These are phyloP conservation scores for Pichia kluyveri DNA, from an alignment of 805 yeast species.

Conservation along the genomic window DNA sequence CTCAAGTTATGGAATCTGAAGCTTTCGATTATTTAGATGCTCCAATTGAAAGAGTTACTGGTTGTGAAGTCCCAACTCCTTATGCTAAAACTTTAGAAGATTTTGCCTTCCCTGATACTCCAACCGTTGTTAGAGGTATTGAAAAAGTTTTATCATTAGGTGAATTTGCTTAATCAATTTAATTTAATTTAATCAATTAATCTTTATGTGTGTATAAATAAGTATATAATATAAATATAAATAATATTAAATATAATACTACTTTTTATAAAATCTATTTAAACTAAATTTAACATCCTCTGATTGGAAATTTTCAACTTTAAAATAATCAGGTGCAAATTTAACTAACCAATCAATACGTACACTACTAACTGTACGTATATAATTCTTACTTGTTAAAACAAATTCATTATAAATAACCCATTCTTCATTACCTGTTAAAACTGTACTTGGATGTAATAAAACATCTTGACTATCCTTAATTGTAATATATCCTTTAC, in stretches of 20 bases:
- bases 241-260: slow-evolving; percentile 4
- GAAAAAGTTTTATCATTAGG: slow-evolving; percentile 66
- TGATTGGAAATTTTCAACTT: slow-evolving; percentile 50
- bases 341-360: slow-evolving; percentile 91
- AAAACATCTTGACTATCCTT: slow-evolving; percentile 95
- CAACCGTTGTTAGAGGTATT: slow-evolving; percentile 78
- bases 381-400: slow-evolving; percentile 84
- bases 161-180: slow-evolving; percentile 21
- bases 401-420: slow-evolving; percentile 93
- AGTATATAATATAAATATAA: background rate
- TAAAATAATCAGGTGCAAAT: slow-evolving; percentile 64
- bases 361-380: slow-evolving; percentile 85
- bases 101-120: slow-evolving; percentile 97
- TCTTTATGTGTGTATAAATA: background rate
- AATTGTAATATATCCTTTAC: slow-evolving; percentile 79
- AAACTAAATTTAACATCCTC: slow-evolving; percentile 68
- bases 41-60: slow-evolving; percentile 97
- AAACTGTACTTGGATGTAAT: slow-evolving; percentile 87
- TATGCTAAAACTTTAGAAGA: slow-evolving; percentile 94
- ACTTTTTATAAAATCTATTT: slow-evolving; percentile 47
- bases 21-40: slow-evolving; percentile 98
- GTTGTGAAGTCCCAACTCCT: slow-evolving; percentile 99
- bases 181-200: background rate
- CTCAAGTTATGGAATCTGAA: slow-evolving; percentile 96
- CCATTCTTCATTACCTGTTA: slow-evolving; percentile 88